Base-by-base conservation (phyloP, 441 rosid genomes). In the Croton setiger region DNA sequence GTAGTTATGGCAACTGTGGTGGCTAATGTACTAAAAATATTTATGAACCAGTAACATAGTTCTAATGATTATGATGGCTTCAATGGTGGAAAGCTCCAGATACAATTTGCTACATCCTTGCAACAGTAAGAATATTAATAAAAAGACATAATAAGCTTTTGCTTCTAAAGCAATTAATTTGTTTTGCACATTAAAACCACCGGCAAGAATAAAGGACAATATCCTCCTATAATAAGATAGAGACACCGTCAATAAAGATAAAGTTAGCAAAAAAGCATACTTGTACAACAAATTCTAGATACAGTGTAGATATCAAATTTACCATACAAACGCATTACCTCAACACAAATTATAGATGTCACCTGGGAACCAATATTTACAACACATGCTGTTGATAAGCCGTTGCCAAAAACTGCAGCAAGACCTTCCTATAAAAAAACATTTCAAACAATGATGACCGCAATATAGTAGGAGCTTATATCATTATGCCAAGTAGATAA, bases 401-500 rank as follows among this genome's bases (percentile, higher is more conserved):
- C 98, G 63, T 93, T 96, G 67, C 99, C 98, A 82, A 96, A 96
- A 74, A 83, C 87, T 64, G 98, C 93, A 64, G 99, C 89, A 71
- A 96, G 84, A 64, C 97, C 97, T 88, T 91, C 98, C 96, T 90
- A 84, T 57, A 49, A 44, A 31, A 27, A 60, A 68, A 60, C 54
- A 68, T 52, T 59, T 39, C 70, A 75, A 36, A 67, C 75, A 59
- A 72, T 68, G 53, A 74, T 68, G 52, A 73, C 31, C 66, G 18
- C 57, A 64, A 80, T 62, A 52, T 44, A 45, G 17, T 59, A 72
- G 62, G 56, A 47, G 52, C 60, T 64, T 65, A 21, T 41, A 47
- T 35, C 17, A 47, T 10, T 52, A 58, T 47, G 43, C 23, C 17
- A 77, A 12, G 62, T 69, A 71, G 63, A 51, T 72, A 51, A 52